Conservation (phyloP, 129 eudicot species). For the Artemisia tridentata region DNA sequence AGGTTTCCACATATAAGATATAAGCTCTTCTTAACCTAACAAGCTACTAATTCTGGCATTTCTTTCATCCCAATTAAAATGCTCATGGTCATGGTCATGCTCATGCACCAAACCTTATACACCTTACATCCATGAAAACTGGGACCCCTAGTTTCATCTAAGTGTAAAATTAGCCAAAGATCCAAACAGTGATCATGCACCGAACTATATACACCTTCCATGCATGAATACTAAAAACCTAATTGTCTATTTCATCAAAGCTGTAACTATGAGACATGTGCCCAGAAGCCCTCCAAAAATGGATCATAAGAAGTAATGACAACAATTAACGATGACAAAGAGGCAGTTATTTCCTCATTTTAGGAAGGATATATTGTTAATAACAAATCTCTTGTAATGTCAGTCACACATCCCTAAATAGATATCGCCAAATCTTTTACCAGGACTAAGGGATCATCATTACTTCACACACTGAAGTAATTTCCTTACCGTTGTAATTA, state of each 20-base stretch:
- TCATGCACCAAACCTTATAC: too few relatives aligned
- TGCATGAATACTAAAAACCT: not conserved
- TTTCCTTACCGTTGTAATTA: not conserved
- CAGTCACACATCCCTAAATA: not conserved
- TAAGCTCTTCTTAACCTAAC: too few relatives aligned
- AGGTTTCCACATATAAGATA: too few relatives aligned
- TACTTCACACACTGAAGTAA: not conserved
- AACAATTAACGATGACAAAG: not conserved
- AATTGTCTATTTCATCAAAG: too few relatives aligned
- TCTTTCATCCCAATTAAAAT: too few relatives aligned
- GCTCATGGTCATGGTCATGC: too few relatives aligned
- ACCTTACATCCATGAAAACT: too few relatives aligned
- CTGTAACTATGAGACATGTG: not conserved
- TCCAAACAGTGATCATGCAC: too few relatives aligned
- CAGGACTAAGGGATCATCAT: not conserved
- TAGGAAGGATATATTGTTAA: not conserved
- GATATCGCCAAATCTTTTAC: not conserved
- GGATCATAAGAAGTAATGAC: too few relatives aligned
- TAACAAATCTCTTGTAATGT: not conserved
- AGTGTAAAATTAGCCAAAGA: too few relatives aligned
- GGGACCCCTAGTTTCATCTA: too few relatives aligned
- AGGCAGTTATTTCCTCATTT: not conserved
- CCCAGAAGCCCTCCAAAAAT: not conserved
- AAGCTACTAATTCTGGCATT: too few relatives aligned
- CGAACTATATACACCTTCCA: constrained; percentile 9